phyloP scores from a whole-genome alignment of 495 filamentous ascomycete species.

The Immersiella caudata region DNA sequence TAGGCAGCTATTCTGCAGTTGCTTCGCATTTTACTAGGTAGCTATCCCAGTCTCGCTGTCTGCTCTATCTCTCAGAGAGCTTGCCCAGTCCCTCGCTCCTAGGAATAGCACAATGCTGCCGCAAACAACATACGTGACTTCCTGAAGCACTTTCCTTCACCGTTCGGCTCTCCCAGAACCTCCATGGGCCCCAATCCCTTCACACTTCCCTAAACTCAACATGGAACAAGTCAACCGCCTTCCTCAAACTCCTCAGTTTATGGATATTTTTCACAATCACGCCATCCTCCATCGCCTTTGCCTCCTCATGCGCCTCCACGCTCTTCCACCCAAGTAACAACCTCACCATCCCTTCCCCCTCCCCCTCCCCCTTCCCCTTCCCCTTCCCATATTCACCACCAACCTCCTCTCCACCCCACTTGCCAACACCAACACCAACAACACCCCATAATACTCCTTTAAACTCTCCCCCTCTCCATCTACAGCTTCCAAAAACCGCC shows the following conservation, averaged over 20 bases:
- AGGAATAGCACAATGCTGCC: too few species aligned
- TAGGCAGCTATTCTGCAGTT: too few species aligned
- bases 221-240: slow-evolving; percentile 28
- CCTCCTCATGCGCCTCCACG: slow-evolving; percentile 10
- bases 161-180: background rate
- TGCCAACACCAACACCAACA: slow-evolving; percentile 8
- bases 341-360: background rate
- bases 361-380: too few species aligned
- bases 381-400: too few species aligned
- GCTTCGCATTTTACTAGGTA: too few species aligned
- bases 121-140: too few species aligned
- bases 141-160: too few species aligned
- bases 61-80: too few species aligned
- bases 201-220: slow-evolving; percentile 23
- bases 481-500: slow-evolving; percentile 12
- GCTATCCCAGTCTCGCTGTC: too few species aligned
- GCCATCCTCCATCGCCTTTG: background rate
- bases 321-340: slow-evolving; percentile 2
- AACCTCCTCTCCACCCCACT: too few species aligned
- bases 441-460: slow-evolving; percentile 20
- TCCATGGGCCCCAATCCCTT: background rate
- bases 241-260: slow-evolving; percentile 20
- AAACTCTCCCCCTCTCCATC: slow-evolving; percentile 8
- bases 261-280: slow-evolving; percentile 26
- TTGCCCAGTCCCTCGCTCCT: too few species aligned